These are phyloP conservation scores for Suhomyces faveliae DNA, from an alignment of 805 yeast species.

Conservation along the genomic window DNA sequence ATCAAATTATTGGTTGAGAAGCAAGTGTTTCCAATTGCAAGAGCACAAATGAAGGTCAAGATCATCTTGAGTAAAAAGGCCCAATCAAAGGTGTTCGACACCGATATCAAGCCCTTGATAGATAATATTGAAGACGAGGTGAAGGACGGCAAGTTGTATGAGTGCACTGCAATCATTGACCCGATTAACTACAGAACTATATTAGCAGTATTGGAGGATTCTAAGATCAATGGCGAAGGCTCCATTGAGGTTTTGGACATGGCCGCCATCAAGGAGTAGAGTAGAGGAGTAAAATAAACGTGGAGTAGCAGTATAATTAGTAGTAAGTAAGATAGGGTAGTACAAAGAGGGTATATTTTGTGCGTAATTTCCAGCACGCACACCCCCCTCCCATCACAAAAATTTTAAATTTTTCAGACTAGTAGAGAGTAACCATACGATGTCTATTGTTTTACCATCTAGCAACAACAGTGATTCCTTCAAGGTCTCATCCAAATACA, in stretches of 20 bases:
- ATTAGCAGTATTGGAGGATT: slow-evolving; percentile 55
- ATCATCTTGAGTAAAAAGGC: slow-evolving; percentile 57
- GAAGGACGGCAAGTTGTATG: slow-evolving; percentile 42
- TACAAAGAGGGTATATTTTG: background rate
- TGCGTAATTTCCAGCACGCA: background rate
- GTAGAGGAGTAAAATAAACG: background rate
- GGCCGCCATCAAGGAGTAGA: slow-evolving; percentile 71
- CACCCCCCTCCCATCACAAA: slow-evolving; percentile 5
- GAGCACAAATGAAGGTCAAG: slow-evolving; percentile 90
- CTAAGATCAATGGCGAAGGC: slow-evolving; percentile 54
- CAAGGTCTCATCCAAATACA: slow-evolving; percentile 48
- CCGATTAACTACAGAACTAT: slow-evolving; percentile 79
- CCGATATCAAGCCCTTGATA: slow-evolving; percentile 33
- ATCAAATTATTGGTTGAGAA: slow-evolving; percentile 70
- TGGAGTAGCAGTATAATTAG: background rate
- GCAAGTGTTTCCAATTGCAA: slow-evolving; percentile 87
- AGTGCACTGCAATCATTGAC: slow-evolving; percentile 66
- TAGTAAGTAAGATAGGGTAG: no score
- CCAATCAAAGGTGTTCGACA: slow-evolving; percentile 38
- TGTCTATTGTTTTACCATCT: slow-evolving; percentile 52
- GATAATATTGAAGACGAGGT: slow-evolving; percentile 40
- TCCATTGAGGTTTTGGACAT: slow-evolving; percentile 80
- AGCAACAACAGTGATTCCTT: slow-evolving; percentile 47
- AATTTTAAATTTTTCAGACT: background rate
- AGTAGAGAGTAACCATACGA: slow-evolving; percentile 8